Base-by-base conservation (phyloP, 1,284 basidiomycete genomes). In the Ustilago bromivora region DNA sequence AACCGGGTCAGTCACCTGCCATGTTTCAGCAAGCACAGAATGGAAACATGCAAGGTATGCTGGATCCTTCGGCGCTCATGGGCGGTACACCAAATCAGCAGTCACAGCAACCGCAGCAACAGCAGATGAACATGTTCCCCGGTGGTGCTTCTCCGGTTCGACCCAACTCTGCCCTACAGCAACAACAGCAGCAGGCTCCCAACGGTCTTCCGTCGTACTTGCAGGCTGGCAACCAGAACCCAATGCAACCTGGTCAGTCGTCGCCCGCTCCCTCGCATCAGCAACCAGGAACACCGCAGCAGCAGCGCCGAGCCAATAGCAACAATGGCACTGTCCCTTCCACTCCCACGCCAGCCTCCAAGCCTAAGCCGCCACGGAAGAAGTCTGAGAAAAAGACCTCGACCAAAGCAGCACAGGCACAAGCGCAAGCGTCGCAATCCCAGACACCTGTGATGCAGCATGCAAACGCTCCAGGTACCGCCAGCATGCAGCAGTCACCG, bases 381-480 rank as follows among this genome's bases (percentile, higher is more conserved):
- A 74, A 75, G 60, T 51, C 71, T 6, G 76, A 78, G 32, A 78
- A 75, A 65, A 78, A 78, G 66, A 57, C 64, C 17, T 56, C 66
- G 3, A 43, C 64, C 73, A 68, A 73, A 31, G 55, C 23, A 28
- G 40, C 59, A 35, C 70, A 72, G 54, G 28, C 47, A 19, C 47
- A 49, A 49, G 47, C 59, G 41, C 70, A 72, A 57, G 28, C 52
- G 8, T 43, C 54, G 4, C 70, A 68, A 65, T 67, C 55, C 9
- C 74, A 78, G 66, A 78, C 76, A 12, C 76, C 76, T 17, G 68
- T 75, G 38, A 74, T 78, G 71, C 62, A 66, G 54, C 59, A 67
- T 46, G 76, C 68, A n/a, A 52, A 28, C 32, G 49, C 61, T 40
- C 71, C 71, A 12, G 61, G 71, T 36, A 66, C 43, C 8, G 19